phyloP scores from a whole-genome alignment of 2,329 filamentous ascomycete species.

The Fusarium duplospermum region DNA sequence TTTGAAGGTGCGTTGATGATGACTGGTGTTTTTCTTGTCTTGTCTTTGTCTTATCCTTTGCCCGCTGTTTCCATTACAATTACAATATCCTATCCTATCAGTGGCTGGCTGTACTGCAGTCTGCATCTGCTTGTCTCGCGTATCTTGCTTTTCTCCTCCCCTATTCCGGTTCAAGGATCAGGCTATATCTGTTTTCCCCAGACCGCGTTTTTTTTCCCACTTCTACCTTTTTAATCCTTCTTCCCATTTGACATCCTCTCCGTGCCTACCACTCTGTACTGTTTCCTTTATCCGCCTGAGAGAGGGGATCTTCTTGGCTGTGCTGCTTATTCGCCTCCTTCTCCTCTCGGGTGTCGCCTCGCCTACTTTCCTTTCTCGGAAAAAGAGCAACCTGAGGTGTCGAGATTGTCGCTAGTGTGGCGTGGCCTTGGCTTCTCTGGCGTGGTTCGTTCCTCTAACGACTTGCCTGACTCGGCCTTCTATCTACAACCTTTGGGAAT shows the following conservation, averaged over 20 bases:
- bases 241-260: conserved; percentile 11
- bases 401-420: conserved; percentile 12
- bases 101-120: not conserved
- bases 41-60: not conserved
- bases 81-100: not conserved
- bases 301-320: not conserved
- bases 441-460: conserved; percentile 4
- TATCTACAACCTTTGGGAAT: conserved; percentile 7
- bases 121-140: conserved; percentile 12
- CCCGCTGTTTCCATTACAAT: not conserved
- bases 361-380: conserved; percentile 16
- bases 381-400: conserved; percentile 38
- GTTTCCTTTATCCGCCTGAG: not conserved
- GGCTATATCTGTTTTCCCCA: conserved; percentile 1
- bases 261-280: conserved; percentile 7
- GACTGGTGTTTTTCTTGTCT: not conserved
- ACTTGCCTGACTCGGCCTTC: conserved; percentile 25
- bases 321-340: conserved; percentile 2
- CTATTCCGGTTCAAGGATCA: conserved; percentile 10
- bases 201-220: conserved; percentile 11
- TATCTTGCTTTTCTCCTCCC: conserved; percentile 15
- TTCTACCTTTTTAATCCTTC: conserved; percentile 1
- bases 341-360: conserved; percentile 1
- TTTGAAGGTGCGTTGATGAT: conserved; percentile 67
- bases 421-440: not conserved